A percentile compares a stretch with the other conserved stretches of the same genome.
phyloP scores from a whole-genome alignment of 2,329 filamentous ascomycete genomes.

The Microcera coccophila region DNA sequence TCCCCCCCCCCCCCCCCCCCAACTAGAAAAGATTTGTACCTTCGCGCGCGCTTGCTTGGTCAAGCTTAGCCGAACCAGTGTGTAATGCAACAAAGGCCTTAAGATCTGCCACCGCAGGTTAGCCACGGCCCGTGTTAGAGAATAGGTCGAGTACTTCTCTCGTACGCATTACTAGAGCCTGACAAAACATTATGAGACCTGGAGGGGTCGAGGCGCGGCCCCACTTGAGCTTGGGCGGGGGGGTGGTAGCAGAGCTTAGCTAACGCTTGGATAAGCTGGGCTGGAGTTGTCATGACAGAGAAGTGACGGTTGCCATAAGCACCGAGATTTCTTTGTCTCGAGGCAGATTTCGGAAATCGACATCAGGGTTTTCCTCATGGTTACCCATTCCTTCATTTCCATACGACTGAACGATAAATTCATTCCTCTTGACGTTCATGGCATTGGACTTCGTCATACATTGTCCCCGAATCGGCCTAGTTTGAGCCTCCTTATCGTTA shows the following conservation, averaged over 20 bases:
- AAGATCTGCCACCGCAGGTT: too few species aligned
- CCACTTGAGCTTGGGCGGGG: constrained; percentile 18
- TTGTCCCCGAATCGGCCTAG: too few species aligned
- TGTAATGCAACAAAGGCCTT: constrained; percentile 8
- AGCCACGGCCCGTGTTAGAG: too few species aligned
- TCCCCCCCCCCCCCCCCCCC: not conserved
- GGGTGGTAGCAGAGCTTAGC: constrained; percentile 19
- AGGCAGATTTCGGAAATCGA: not conserved
- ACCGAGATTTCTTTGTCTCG: not conserved
- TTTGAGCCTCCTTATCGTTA: too few species aligned
- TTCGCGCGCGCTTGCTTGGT: constrained; percentile 10
- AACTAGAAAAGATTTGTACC: constrained; percentile 6
- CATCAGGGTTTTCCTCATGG: too few species aligned
- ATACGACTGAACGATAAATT: too few species aligned
- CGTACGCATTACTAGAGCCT: constrained; percentile 28
- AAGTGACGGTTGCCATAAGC: not conserved
- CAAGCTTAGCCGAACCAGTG: constrained; percentile 9
- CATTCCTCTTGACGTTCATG: too few species aligned
- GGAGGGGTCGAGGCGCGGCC: constrained; percentile 6
- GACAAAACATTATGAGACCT: constrained; percentile 23
- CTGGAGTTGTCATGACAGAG: not conserved
- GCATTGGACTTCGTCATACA: too few species aligned
- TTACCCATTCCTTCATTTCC: too few species aligned
- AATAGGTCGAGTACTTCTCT: too few species aligned
- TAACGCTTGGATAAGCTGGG: constrained; percentile 27